Percentiles rank a stretch among this genome's conserved stretches.
These are phyloP conservation scores for Rhynchospora breviuscula DNA, from an alignment of 176 grass and related monocot genomes.

Conservation along the genomic window DNA sequence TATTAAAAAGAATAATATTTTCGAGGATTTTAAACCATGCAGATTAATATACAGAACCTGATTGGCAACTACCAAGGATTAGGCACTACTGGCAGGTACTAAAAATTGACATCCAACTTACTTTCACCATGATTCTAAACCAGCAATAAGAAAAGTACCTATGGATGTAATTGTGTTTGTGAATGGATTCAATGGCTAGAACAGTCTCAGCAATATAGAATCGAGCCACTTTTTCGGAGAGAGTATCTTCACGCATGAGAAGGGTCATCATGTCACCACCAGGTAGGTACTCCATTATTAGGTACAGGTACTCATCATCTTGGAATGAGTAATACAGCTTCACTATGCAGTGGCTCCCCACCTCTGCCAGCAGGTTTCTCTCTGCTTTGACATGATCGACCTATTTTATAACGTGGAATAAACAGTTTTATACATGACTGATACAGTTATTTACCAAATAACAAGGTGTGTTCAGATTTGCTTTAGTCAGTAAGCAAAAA, in stretches of 20 bases:
- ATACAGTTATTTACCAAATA: background rate
- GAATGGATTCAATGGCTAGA: slow-evolving; percentile 94
- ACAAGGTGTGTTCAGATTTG: background rate
- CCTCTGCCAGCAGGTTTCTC: slow-evolving; percentile 95
- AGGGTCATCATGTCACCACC: slow-evolving; percentile 98
- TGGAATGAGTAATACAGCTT: slow-evolving; percentile 99
- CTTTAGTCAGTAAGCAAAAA: background rate
- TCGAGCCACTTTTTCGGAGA: slow-evolving; percentile 76
- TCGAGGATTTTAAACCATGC: background rate
- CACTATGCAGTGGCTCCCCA: slow-evolving; percentile 92
- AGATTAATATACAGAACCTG: background rate
- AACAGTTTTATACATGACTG: background rate
- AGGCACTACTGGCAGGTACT: background rate
- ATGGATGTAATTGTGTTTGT: slow-evolving; percentile 98
- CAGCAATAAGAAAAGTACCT: slow-evolving; percentile 47
- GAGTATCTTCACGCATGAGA: slow-evolving; percentile 93
- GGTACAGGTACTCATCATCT: slow-evolving; percentile 81
- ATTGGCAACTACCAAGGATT: background rate
- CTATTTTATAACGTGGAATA: slow-evolving; percentile 27
- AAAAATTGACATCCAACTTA: background rate
- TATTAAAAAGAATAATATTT: background rate
- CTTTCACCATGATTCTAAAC: slow-evolving; percentile 18
- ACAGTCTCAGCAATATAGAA: slow-evolving; percentile 97
- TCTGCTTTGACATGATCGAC: slow-evolving; percentile 99
- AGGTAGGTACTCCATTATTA: slow-evolving; percentile 97